These are phyloP conservation scores for Wallemia mellicola DNA, from an alignment of 1,284 basidiomycete species.

Conservation along the genomic window DNA sequence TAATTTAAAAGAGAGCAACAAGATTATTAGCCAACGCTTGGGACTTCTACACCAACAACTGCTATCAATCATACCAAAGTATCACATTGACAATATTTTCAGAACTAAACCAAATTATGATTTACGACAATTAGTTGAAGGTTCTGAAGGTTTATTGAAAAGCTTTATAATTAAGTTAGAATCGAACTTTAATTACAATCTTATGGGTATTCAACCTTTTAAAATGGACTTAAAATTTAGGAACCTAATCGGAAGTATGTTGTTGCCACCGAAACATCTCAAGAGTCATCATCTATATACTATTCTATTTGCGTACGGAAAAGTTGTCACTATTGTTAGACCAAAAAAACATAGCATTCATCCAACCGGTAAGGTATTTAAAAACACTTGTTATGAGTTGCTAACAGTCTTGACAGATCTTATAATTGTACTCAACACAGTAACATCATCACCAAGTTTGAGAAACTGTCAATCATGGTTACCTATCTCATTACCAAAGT, in stretches of 20 bases:
- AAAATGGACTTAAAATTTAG: not conserved
- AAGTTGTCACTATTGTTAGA: slow-evolving; percentile 59
- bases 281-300: slow-evolving; percentile 46
- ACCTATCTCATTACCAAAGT: slow-evolving; percentile 83
- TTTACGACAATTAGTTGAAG: slow-evolving; percentile 5
- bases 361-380: slow-evolving; percentile 36
- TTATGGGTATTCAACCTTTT: not conserved
- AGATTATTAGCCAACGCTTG: not conserved
- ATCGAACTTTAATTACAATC: not conserved
- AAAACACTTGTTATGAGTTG: not conserved
- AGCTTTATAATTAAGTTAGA: not conserved
- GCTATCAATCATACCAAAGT: slow-evolving; percentile 11
- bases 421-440: slow-evolving; percentile 55
- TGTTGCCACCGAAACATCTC: not conserved
- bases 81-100: slow-evolving; percentile 11
- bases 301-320: slow-evolving; percentile 42
- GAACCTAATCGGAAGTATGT: not conserved
- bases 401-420: slow-evolving; percentile 26
- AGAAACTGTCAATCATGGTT: slow-evolving; percentile 62
- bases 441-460: slow-evolving; percentile 29
- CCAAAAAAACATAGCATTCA: slow-evolving; percentile 84
- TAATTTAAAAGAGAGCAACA: not conserved
- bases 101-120: slow-evolving; percentile 12
- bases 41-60: slow-evolving; percentile 10
- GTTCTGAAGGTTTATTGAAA: not conserved